Evolutionary conservation across 805 yeast genomes (phyloP).

Genomic region (Starmerella ratchasimensis): DNA sequence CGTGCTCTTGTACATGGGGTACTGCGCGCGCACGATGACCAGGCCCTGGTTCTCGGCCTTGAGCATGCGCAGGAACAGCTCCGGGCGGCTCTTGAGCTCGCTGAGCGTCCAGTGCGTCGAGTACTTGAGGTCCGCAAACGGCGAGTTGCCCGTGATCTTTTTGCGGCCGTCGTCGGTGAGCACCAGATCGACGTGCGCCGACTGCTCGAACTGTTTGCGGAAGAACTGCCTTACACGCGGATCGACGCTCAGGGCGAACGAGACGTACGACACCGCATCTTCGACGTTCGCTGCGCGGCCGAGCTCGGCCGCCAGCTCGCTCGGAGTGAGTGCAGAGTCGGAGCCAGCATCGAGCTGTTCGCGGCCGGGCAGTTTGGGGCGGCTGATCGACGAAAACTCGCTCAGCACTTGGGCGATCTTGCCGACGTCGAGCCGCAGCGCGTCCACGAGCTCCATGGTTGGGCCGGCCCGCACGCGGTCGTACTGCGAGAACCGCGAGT

Average conservation of each 20-base stretch:
- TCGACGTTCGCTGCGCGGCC: constrained; percentile 32
- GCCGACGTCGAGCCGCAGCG: constrained; percentile 21
- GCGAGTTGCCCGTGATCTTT: constrained; percentile 64
- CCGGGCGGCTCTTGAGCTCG: constrained; percentile 66
- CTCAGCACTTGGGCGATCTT: constrained; percentile 31
- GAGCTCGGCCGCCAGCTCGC: constrained; percentile 26
- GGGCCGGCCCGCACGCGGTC: constrained; percentile 45
- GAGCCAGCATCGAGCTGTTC: constrained; percentile 60
- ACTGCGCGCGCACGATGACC: constrained; percentile 47
- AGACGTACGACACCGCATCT: constrained; percentile 8
- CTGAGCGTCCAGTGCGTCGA: constrained; percentile 67
- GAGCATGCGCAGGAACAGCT: constrained; percentile 72
- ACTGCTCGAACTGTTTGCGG: constrained; percentile 44
- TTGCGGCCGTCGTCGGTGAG: constrained; percentile 73
- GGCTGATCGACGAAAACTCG: constrained; percentile 59
- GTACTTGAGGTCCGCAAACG: constrained; percentile 81
- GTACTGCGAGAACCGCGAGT: constrained; percentile 28
- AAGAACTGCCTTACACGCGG: constrained; percentile 60
- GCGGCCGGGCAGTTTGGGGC: constrained; percentile 50
- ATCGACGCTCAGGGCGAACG: constrained; percentile 27
- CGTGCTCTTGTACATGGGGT: constrained; percentile 33
- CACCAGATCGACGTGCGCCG: constrained; percentile 56
- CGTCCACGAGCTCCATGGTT: constrained; percentile 26
- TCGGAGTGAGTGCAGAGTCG: constrained; percentile 53
- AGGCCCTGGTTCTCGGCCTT: constrained; percentile 78